Evolutionary conservation across 2,329 filamentous ascomycete species (phyloP).

Genomic region (Talaromyces sp.): DNA sequence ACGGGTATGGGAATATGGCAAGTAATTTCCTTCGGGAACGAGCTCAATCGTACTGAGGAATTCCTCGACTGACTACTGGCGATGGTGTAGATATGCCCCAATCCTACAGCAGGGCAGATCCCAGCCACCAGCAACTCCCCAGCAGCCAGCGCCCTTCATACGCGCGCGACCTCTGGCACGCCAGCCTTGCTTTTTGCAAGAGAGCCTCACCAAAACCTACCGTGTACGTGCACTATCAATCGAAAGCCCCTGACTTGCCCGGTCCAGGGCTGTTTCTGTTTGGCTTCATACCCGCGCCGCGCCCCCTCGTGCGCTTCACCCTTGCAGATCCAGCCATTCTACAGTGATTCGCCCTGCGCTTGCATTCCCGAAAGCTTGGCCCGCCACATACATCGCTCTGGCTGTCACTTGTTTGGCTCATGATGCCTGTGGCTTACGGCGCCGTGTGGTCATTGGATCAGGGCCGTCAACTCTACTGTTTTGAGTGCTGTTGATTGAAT

Average conservation of each 20-base stretch:
- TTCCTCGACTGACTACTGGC: too few relatives aligned
- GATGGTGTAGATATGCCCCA: too few relatives aligned
- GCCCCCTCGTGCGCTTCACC: constrained; percentile 7
- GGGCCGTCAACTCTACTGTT: too few relatives aligned
- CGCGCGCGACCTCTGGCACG: background rate
- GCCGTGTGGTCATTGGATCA: too few relatives aligned
- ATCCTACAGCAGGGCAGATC: too few relatives aligned
- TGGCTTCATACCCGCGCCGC: background rate
- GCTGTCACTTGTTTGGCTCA: background rate
- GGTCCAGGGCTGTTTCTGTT: background rate
- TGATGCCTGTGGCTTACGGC: background rate
- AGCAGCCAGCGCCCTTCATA: background rate
- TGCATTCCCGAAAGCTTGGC: constrained; percentile 10
- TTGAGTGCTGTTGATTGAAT: too few relatives aligned
- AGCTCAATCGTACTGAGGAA: too few relatives aligned
- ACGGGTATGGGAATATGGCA: too few relatives aligned
- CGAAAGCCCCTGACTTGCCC: background rate
- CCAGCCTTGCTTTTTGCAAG: background rate
- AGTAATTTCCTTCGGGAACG: too few relatives aligned
- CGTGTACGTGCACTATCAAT: too few relatives aligned
- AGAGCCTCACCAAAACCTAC: too few relatives aligned
- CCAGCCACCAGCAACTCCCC: too few relatives aligned
- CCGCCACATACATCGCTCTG: constrained; percentile 5
- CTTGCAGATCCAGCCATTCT: constrained; percentile 11
- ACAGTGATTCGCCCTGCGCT: constrained; percentile 5